Base-by-base conservation (phyloP, 192 early-diverging fungal species). In the Irineochytrium annulatum region DNA sequence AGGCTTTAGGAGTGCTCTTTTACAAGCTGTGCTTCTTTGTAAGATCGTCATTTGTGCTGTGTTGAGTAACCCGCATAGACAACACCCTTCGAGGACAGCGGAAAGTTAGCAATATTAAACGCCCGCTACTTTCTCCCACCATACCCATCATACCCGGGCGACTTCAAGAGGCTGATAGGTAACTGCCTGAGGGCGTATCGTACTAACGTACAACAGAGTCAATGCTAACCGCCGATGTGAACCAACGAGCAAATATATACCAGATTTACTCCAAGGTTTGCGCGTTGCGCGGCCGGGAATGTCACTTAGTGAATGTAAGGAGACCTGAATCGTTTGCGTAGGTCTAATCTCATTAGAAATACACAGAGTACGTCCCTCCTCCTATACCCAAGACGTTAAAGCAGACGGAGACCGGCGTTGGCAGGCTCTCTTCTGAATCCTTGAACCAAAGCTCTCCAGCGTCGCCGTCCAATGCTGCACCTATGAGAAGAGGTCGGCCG, bases 1-100 rank as follows among this genome's bases (percentile, higher is more conserved):
- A 77, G 91, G 94, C 95, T 3, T 76, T 98, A 35, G 95, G 95
- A 19, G 90, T 98, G 34, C 74, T 98, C 27, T 67, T 98, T 20
- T 98, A 94, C 77, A 98, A 98, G 69, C 78, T 96, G 28, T 96
- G 94, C 73, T 98, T 89, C 70, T 93, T 65, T 63, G 83, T 84
- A 65, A 55, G 79, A 55, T 33, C 30, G 11, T 33, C 62, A 22
- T 37, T 52, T 27, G 20, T 17, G 48, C 26, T 52, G 54, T 55
- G 31, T 33, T 55, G 35, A 70, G 22, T 63, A 13, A 28, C 29
- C 49, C 63, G 17, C 24, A 34, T 14, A 91, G 73, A 86, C 84
- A 3, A 97, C 95, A 3, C 95, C 95, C 1, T 98, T 98, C 67
- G 95, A 98, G 67, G 87, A 95, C 27, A 77, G 80, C 37, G 90